These are phyloP conservation scores for Mikania micrantha DNA, from an alignment of 129 eudicot species.

Conservation along the genomic window DNA sequence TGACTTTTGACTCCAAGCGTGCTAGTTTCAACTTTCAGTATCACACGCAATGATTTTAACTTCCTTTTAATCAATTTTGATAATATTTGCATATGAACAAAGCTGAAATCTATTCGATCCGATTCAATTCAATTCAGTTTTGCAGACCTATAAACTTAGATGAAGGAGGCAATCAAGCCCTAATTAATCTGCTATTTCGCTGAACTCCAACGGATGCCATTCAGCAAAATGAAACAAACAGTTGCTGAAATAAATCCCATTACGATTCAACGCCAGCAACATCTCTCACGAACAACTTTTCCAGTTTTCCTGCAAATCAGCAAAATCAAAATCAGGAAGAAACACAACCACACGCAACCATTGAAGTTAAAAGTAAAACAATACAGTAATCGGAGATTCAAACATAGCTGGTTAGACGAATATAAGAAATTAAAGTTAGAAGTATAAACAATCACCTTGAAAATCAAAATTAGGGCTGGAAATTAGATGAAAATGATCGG, in stretches of 20 bases:
- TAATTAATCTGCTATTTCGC: slow-evolving; percentile 25
- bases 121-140: neutral
- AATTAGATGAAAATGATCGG: neutral
- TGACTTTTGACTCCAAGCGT: too few species aligned
- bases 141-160: slow-evolving; percentile 19
- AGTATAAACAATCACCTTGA: slow-evolving; percentile 5
- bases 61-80: neutral
- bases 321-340: slow-evolving; percentile 8
- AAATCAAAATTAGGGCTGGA: slow-evolving; percentile 15
- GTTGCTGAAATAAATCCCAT: slow-evolving; percentile 43
- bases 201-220: slow-evolving; percentile 80
- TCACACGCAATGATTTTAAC: neutral
- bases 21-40: slow-evolving; percentile 1
- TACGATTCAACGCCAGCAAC: slow-evolving; percentile 48
- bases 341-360: neutral
- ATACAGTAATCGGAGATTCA: neutral
- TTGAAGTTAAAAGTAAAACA: neutral
- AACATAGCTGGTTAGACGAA: neutral
- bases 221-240: slow-evolving; percentile 68
- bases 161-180: slow-evolving; percentile 31
- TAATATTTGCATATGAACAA: neutral
- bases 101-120: neutral
- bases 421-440: neutral
- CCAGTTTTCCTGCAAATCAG: slow-evolving; percentile 28
- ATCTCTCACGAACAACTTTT: slow-evolving; percentile 35